Percentiles rank a stretch among this genome's conserved stretches.
These are phyloP conservation scores for Lactifluus echinatus DNA, from an alignment of 768 basidiomycete genomes.

Conservation along the genomic window DNA sequence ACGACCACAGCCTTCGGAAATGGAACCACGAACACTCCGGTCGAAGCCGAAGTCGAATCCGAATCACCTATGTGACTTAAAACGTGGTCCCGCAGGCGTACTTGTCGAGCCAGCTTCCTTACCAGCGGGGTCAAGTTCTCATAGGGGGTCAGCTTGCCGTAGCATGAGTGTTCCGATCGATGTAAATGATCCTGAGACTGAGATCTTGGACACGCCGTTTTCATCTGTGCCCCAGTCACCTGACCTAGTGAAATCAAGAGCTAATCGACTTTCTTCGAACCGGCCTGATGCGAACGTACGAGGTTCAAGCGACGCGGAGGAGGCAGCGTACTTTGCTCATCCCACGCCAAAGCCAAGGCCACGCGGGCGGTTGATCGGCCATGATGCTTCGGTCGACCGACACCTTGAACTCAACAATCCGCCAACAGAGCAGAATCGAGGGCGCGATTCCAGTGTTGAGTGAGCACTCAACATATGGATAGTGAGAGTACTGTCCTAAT, in stretches of 20 bases:
- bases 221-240: background rate
- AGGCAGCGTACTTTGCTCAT: background rate
- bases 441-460: slow-evolving; percentile 13
- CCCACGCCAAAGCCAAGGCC: slow-evolving; percentile 6
- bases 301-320: background rate
- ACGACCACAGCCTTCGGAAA: background rate
- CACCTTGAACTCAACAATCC: background rate
- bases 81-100: background rate
- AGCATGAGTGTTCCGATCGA: background rate
- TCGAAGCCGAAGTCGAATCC: background rate
- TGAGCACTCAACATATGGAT: background rate
- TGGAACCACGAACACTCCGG: background rate
- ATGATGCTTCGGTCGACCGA: background rate
- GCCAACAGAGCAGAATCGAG: background rate
- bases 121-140: background rate
- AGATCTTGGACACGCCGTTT: background rate
- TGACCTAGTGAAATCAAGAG: background rate
- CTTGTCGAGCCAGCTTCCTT: background rate
- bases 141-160: background rate
- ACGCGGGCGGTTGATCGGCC: background rate
- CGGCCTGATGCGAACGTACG: background rate
- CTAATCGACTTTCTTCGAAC: background rate
- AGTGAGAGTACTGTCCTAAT: background rate
- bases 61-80: background rate
- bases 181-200: slow-evolving; percentile 1